Evolutionary conservation across 768 basidiomycete species (phyloP).

Genomic region (Rhizopogon sp.): DNA sequence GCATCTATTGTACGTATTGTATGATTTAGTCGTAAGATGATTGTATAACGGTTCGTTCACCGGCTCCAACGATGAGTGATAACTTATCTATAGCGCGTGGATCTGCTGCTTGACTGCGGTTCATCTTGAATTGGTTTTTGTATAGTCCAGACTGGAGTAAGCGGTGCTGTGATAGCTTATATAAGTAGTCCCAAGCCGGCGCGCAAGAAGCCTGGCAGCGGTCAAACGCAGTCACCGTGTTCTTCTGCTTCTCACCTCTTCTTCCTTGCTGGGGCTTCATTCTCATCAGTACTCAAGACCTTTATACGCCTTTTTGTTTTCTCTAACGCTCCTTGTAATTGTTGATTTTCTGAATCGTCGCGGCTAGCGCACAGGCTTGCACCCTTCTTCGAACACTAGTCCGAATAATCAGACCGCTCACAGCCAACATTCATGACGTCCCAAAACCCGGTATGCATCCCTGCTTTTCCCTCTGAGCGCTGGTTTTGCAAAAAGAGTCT

Average conservation of each 20-base stretch:
- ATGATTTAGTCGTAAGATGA: neutral
- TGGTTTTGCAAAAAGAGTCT: neutral
- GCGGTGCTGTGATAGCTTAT: slow-evolving; percentile 2
- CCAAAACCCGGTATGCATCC: slow-evolving; percentile 52
- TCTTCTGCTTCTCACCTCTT: slow-evolving; percentile 8
- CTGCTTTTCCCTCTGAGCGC: neutral
- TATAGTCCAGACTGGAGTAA: neutral
- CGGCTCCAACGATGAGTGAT: neutral
- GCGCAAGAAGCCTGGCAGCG: slow-evolving; percentile 3
- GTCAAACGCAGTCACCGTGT: slow-evolving; percentile 4
- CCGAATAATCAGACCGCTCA: slow-evolving; percentile 8
- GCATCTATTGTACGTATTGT: neutral
- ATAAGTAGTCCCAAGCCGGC: slow-evolving; percentile 2
- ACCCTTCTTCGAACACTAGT: slow-evolving; percentile 12
- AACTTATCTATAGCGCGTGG: neutral
- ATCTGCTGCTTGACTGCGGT: neutral
- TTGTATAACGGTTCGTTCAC: neutral
- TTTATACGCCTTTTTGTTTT: slow-evolving; percentile 8
- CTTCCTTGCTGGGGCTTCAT: slow-evolving; percentile 2
- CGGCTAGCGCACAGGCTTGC: slow-evolving; percentile 4
- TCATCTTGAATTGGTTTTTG: neutral
- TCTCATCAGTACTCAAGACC: slow-evolving; percentile 5
- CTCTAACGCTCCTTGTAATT: slow-evolving; percentile 5
- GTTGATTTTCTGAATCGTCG: neutral
- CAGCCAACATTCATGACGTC: slow-evolving; percentile 34